These are phyloP conservation scores for Lactuca sativa DNA, from an alignment of 129 eudicot species.

Conservation along the genomic window DNA sequence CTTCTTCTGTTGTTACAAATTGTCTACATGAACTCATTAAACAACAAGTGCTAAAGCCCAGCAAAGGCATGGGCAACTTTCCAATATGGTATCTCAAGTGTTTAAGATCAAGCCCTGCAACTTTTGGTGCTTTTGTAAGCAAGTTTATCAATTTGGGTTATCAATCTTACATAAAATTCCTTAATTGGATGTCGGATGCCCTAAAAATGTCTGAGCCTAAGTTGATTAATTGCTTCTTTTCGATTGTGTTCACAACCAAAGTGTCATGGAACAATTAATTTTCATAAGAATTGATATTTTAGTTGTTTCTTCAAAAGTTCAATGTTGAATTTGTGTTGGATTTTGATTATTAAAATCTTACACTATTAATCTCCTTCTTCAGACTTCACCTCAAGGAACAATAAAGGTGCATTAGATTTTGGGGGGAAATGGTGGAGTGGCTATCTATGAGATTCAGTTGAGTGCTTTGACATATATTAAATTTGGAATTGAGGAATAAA, in stretches of 20 bases:
- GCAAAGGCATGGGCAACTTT: too few relatives aligned
- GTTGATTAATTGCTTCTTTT: neutral
- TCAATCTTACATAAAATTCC: constrained; percentile 57
- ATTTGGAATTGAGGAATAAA: neutral
- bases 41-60: too few relatives aligned
- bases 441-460: constrained; percentile 39
- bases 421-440: constrained; percentile 62
- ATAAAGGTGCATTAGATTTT: constrained; percentile 35
- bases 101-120: constrained; percentile 70
- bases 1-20: too few relatives aligned
- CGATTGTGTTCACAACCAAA: too few relatives aligned
- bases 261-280: too few relatives aligned
- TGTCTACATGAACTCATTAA: too few relatives aligned
- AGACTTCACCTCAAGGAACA: constrained; percentile 40
- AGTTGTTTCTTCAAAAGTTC: too few relatives aligned
- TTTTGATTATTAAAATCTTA: constrained; percentile 5
- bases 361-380: constrained; percentile 17
- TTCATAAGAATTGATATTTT: too few relatives aligned
- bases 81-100: constrained; percentile 90
- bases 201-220: constrained; percentile 75
- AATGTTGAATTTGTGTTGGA: too few relatives aligned
- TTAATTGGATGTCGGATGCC: constrained; percentile 95
- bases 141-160: constrained; percentile 80
- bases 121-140: constrained; percentile 56
- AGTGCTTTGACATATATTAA: constrained; percentile 30